A percentile compares a stretch with the other conserved stretches of the same genome.
Evolutionary conservation across 2,329 filamentous ascomycete genomes (phyloP).

Genomic region (Fusarium sp.): DNA sequence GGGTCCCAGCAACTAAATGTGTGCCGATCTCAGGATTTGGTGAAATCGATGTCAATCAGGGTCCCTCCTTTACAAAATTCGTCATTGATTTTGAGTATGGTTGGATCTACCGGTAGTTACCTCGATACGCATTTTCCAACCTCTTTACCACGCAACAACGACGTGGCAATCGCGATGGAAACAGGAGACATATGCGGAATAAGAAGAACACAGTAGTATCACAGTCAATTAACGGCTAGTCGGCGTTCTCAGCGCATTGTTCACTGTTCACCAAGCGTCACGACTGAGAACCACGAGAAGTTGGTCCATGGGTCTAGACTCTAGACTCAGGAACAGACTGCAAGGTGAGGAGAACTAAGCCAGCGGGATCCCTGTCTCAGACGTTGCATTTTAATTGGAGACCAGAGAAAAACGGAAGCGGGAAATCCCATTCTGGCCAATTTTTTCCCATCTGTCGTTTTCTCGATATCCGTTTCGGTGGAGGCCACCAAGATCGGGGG

Average conservation of each 20-base stretch:
- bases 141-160: too few species aligned
- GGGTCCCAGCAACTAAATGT: conserved; percentile 8
- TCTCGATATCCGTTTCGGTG: conserved; percentile 20
- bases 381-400: background rate
- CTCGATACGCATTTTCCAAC: background rate
- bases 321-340: background rate
- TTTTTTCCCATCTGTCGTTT: conserved; percentile 1
- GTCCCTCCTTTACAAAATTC: conserved; percentile 24
- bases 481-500: conserved; percentile 27
- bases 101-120: too few species aligned
- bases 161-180: too few species aligned
- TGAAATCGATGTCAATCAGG: conserved; percentile 29
- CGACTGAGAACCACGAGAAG: background rate
- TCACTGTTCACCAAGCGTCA: background rate
- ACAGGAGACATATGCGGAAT: background rate
- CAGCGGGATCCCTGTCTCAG: conserved; percentile 9
- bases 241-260: background rate
- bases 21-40: conserved; percentile 20
- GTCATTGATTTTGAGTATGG: conserved; percentile 33
- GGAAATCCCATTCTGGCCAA: background rate
- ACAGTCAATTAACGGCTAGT: background rate
- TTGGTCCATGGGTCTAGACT: background rate
- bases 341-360: background rate
- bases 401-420: conserved; percentile 1
- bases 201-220: background rate